Conservation (phyloP, 176 grass and related monocot genomes). For the Olyra latifolia region DNA sequence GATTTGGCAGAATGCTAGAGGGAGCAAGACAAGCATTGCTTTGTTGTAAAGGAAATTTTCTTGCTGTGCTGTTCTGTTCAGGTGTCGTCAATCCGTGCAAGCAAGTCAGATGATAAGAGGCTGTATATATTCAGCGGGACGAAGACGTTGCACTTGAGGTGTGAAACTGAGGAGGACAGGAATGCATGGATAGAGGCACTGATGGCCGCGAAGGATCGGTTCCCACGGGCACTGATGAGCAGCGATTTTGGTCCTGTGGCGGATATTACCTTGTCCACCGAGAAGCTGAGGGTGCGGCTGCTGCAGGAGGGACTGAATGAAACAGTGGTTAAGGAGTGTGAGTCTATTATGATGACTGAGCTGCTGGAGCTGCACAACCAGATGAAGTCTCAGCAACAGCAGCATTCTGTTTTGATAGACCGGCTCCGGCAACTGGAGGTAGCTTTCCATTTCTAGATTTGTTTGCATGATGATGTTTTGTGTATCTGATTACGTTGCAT, state of each 20-base stretch:
- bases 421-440: constrained; percentile 90
- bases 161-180: constrained; percentile 77
- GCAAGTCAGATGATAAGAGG: constrained; percentile 99
- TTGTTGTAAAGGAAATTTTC: constrained; percentile 1
- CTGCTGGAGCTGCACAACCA: constrained; percentile 71
- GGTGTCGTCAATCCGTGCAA: constrained; percentile 86
- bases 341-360: constrained; percentile 84
- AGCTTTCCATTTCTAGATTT: constrained; percentile 37
- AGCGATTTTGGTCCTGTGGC: constrained; percentile 52
- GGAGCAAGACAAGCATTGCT: constrained; percentile 5
- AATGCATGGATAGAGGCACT: constrained; percentile 76
- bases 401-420: constrained; percentile 84
- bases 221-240: constrained; percentile 53
- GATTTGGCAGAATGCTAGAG: constrained; percentile 21
- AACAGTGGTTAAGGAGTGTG: constrained; percentile 72
- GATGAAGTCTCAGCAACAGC: constrained; percentile 67
- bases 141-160: constrained; percentile 84
- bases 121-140: constrained; percentile 96
- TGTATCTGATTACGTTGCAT: not conserved
- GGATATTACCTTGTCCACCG: constrained; percentile 66
- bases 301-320: constrained; percentile 70
- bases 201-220: constrained; percentile 65
- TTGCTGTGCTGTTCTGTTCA: constrained; percentile 51
- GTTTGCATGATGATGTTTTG: constrained; percentile 21
- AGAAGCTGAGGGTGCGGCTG: constrained; percentile 63